Percentiles rank a stretch among this genome's conserved stretches.
Conservation (phyloP, 2,329 filamentous ascomycete species). For the Penicillium sp. region DNA sequence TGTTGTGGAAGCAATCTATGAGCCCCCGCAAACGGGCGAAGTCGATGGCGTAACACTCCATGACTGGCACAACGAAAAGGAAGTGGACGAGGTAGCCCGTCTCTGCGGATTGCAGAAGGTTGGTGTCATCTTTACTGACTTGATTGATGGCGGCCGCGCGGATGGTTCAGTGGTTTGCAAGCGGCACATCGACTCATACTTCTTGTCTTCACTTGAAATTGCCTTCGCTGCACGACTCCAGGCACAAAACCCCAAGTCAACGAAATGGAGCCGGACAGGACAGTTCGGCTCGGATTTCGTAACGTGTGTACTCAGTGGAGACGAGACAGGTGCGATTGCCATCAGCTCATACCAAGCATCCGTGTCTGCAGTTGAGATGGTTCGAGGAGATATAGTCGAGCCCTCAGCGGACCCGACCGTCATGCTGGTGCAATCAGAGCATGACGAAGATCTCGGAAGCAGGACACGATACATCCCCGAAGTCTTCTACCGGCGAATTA, state of each 20-base stretch:
- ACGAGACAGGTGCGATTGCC: conserved; percentile 81
- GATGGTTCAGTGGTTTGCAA: conserved; percentile 92
- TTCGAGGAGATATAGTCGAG: conserved; percentile 89
- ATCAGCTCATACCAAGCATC: conserved; percentile 94
- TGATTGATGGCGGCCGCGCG: conserved; percentile 75
- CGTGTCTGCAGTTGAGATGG: conserved; percentile 96
- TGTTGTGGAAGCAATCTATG: conserved; percentile 94
- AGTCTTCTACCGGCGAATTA: conserved; percentile 92
- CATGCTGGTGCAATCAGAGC: conserved; percentile 92
- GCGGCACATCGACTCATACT: conserved; percentile 92
- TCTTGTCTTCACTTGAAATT: conserved; percentile 87
- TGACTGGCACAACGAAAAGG: conserved; percentile 80
- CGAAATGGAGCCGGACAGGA: conserved; percentile 96
- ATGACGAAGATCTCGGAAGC: conserved; percentile 69
- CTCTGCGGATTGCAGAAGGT: conserved; percentile 84
- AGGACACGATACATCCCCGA: conserved; percentile 90
- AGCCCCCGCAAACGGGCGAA: conserved; percentile 88
- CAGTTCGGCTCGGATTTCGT: conserved; percentile 95
- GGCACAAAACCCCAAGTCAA: conserved; percentile 81
- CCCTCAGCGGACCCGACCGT: conserved; percentile 88
- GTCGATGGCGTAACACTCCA: conserved; percentile 81
- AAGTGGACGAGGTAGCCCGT: conserved; percentile 75
- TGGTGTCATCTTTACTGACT: conserved; percentile 92
- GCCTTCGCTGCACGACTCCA: conserved; percentile 85
- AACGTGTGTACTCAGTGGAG: conserved; percentile 92